These are phyloP conservation scores for Chaetomium sp. DNA, from an alignment of 2,329 filamentous ascomycete species.

Conservation along the genomic window DNA sequence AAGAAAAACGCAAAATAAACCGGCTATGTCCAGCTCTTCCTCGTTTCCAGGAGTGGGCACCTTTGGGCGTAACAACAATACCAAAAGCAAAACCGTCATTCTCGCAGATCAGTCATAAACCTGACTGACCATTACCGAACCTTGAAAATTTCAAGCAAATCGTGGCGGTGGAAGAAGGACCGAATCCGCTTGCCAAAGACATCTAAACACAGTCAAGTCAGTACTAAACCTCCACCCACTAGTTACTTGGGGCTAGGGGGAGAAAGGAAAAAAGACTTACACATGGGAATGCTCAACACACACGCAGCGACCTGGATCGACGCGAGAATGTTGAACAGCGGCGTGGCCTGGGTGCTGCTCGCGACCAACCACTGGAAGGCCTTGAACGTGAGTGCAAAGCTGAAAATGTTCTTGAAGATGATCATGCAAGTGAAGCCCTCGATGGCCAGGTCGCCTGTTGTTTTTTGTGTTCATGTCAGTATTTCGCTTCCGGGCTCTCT, in stretches of 20 bases:
- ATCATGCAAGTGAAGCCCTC: conserved; percentile 86
- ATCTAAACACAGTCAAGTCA: conserved; percentile 41
- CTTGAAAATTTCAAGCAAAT: conserved; percentile 52
- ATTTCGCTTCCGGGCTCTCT: background rate
- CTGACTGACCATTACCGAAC: conserved; percentile 14
- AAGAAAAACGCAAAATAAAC: background rate
- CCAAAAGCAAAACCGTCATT: background rate
- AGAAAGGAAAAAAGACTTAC: conserved; percentile 59
- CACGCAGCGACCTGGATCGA: conserved; percentile 75
- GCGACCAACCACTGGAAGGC: conserved; percentile 76
- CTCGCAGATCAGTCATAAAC: background rate
- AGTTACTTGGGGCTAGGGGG: too few relatives aligned
- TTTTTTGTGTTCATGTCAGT: conserved; percentile 10
- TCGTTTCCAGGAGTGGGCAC: too few relatives aligned
- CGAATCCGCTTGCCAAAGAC: conserved; percentile 72
- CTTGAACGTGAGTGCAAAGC: conserved; percentile 75
- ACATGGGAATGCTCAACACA: conserved; percentile 65
- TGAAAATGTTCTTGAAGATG: conserved; percentile 93
- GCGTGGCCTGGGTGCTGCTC: conserved; percentile 50
- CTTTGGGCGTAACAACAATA: background rate
- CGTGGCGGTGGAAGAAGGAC: conserved; percentile 67
- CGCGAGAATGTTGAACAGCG: conserved; percentile 61
- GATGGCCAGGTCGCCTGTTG: conserved; percentile 65
- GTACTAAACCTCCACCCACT: background rate
- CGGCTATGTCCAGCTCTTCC: background rate